phyloP scores from a whole-genome alignment of 345 rosid species.

The Camelina sativa region DNA sequence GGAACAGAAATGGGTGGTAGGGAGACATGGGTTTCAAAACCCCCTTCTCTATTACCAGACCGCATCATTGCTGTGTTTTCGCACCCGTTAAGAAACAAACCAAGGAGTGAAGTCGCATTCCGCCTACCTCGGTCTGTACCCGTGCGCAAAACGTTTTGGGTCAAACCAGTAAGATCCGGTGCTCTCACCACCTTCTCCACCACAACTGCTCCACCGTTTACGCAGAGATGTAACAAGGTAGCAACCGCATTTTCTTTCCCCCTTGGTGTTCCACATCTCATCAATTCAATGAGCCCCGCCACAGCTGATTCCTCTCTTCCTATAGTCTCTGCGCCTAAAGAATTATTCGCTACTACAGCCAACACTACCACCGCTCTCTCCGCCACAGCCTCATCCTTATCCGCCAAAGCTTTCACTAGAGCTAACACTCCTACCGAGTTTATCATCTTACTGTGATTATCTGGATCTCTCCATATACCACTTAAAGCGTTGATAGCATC shows the following conservation, averaged over 20 bases:
- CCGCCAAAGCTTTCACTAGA: constrained; percentile 62
- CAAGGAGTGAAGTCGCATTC: constrained; percentile 84
- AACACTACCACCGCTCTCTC: constrained; percentile 80
- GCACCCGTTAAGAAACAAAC: constrained; percentile 65
- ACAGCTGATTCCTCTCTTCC: constrained; percentile 72
- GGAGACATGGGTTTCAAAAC: constrained; percentile 51
- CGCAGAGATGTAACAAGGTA: constrained; percentile 79
- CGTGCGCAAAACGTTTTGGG: constrained; percentile 64
- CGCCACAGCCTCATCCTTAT: constrained; percentile 59
- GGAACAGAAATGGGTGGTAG: constrained; percentile 49
- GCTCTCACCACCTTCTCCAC: constrained; percentile 66
- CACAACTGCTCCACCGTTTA: constrained; percentile 57
- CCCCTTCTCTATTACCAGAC: constrained; percentile 24
- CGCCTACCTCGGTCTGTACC: constrained; percentile 88
- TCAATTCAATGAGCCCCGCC: constrained; percentile 47
- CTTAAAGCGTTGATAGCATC: constrained; percentile 73
- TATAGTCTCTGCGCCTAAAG: constrained; percentile 68
- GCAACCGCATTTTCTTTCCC: constrained; percentile 92
- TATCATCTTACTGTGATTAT: constrained; percentile 70
- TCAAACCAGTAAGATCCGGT: constrained; percentile 68
- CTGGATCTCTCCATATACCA: constrained; percentile 68
- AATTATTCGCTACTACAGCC: constrained; percentile 59
- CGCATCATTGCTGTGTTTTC: constrained; percentile 53
- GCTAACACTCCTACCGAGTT: constrained; percentile 59
- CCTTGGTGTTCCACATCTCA: constrained; percentile 82